These are phyloP conservation scores for Tilletia setariae DNA, from an alignment of 1,284 basidiomycete genomes.

Conservation along the genomic window DNA sequence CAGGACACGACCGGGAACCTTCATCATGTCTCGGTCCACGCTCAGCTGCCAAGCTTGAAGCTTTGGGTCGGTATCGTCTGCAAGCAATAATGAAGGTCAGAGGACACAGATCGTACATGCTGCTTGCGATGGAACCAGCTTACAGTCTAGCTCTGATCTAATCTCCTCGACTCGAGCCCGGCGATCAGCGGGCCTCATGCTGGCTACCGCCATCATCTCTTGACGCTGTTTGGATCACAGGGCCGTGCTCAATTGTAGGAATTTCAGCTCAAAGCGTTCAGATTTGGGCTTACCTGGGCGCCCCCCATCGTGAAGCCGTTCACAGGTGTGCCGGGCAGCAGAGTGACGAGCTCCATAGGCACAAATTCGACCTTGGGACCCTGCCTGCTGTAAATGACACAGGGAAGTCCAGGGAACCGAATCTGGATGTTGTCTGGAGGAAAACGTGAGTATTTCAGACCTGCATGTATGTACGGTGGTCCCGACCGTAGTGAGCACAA, in stretches of 20 bases:
- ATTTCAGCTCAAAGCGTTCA: constrained; percentile 12
- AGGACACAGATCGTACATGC: not conserved
- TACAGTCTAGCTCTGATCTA: constrained; percentile 27
- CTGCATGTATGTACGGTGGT: not conserved
- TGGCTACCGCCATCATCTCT: constrained; percentile 30
- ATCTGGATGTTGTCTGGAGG: constrained; percentile 26
- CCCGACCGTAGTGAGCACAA: not conserved
- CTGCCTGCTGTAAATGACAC: constrained; percentile 21
- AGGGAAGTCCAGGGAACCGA: constrained; percentile 29
- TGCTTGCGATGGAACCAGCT: not conserved
- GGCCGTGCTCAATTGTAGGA: not conserved
- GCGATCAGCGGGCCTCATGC: constrained; percentile 26
- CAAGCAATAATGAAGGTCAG: not conserved
- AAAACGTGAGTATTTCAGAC: not conserved
- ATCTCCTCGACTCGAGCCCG: constrained; percentile 29
- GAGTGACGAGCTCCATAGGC: constrained; percentile 32
- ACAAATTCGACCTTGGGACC: constrained; percentile 27
- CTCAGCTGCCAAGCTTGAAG: constrained; percentile 1
- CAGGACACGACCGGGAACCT: constrained; percentile 50
- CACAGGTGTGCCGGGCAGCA: constrained; percentile 30
- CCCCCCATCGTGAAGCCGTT: not conserved
- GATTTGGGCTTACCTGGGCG: constrained; percentile 26
- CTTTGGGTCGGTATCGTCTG: constrained; percentile 22
- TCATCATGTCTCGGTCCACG: not conserved
- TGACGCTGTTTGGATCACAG: not conserved